Percentiles rank a stretch among this genome's conserved stretches.
phyloP scores from a whole-genome alignment of 345 rosid genomes.

The Euphorbia peplus region DNA sequence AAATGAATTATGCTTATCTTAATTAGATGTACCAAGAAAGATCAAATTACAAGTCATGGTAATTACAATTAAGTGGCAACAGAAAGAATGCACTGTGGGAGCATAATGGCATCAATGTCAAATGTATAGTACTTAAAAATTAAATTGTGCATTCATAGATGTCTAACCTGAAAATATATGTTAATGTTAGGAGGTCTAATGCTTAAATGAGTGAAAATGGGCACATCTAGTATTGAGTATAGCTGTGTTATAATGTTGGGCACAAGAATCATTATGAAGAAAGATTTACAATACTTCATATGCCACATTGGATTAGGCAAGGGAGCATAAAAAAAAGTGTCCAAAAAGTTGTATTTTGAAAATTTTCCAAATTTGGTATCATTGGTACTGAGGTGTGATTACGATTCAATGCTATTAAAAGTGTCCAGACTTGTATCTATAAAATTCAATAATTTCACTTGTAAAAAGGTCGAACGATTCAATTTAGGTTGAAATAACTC shows the following conservation, averaged over 20 bases:
- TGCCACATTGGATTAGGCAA: conserved; percentile 4
- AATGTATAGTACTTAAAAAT: neutral
- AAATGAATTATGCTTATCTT: conserved; percentile 2
- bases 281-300: no score
- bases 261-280: neutral
- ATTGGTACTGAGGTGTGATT: no score
- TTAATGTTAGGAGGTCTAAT: neutral
- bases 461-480: no score
- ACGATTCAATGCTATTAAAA: no score
- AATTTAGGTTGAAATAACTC: no score
- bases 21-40: conserved; percentile 6
- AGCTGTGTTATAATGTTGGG: conserved; percentile 12
- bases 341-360: neutral
- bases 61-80: conserved; percentile 2
- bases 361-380: neutral
- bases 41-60: neutral
- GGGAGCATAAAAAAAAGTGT: neutral
- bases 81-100: neutral
- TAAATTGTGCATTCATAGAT: neutral
- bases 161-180: neutral
- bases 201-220: conserved; percentile 8
- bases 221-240: conserved; percentile 13
- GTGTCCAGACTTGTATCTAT: no score
- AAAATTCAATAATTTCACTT: no score
- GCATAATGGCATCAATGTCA: conserved; percentile 6